Percentiles rank a stretch among this genome's conserved stretches.
phyloP scores from a whole-genome alignment of 2,329 filamentous ascomycete species.

The Pyricularia grisea region DNA sequence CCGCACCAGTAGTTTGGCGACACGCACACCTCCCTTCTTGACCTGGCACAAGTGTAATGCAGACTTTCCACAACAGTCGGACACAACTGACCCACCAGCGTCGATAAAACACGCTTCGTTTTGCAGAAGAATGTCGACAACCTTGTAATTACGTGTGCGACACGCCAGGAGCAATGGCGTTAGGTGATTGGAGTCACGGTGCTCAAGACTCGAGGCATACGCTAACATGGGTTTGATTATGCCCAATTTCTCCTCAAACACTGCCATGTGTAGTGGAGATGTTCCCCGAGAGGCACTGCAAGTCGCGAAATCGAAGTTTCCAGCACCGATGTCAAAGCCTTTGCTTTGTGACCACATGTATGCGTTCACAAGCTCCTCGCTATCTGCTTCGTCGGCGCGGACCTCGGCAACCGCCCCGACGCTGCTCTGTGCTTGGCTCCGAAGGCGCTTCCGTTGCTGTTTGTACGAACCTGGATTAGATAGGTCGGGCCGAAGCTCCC shows the following conservation, averaged over 20 bases:
- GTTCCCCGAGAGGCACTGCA: neutral
- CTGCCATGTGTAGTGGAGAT: constrained; percentile 5
- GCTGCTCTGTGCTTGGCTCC: neutral
- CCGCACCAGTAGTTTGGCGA: constrained; percentile 3
- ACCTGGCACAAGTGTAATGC: constrained; percentile 4
- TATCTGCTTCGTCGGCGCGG: neutral
- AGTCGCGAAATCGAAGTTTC: neutral
- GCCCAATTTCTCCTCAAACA: constrained; percentile 4
- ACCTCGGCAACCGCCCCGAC: neutral
- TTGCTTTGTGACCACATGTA: constrained; percentile 2
- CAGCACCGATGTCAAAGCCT: constrained; percentile 2
- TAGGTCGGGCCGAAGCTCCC: neutral
- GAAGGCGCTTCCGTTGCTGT: neutral
- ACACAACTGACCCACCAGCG: neutral
- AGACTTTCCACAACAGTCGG: neutral
- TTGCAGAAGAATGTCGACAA: constrained; percentile 2
- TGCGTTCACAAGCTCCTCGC: constrained; percentile 3
- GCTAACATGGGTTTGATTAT: neutral
- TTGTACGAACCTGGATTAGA: neutral
- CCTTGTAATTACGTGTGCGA: constrained; percentile 2
- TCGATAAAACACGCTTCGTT: neutral
- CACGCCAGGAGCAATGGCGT: constrained; percentile 4
- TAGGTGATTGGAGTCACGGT: neutral
- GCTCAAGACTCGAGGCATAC: neutral
- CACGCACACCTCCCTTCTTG: constrained; percentile 3